Base-by-base conservation (phyloP, 352 stramenopile genomes). In the Pythium oligandrum region DNA sequence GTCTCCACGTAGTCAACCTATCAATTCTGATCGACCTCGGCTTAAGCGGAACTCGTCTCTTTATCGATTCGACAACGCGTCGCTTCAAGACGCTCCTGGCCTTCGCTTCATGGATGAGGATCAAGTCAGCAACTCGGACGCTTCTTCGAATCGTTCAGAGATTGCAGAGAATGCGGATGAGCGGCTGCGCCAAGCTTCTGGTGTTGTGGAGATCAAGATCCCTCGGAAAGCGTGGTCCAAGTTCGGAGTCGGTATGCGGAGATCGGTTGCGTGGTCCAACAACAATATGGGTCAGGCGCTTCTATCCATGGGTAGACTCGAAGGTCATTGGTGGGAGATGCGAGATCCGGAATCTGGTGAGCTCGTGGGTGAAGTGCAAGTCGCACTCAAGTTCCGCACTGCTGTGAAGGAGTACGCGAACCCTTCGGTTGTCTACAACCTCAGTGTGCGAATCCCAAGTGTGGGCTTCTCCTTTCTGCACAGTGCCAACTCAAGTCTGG, bases 261-360 rank as follows among this genome's bases (percentile, higher is more conserved):
- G 76, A 33, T 90, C 83, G 0, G 87, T 90, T 48, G 79, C 83
- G 40, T 75, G 84, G 57, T 88, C 83, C 2, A 82, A 90, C 56
- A 93, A 86, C 46, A 86, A 85, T 33, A 78, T 74, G 46, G 78
- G 86, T 31, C 77, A 89, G 48, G 77, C 78, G 11, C 74, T 82
- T 40, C 76, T 74, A 51, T 88, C 76, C 34, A 59, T 95, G 35
- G 80, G 81, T 46, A 61, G 78, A 17, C 65, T 83, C 1, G 82
- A 95, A 66, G 83, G 84, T 0, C 78, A 91, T 38, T 95, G 84
- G 84, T 95, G 84, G 84, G 81, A 88, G 48, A 80, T 95, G 67
- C 64, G 77, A 26, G 72, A 93, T 37, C 76, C 80, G 0, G 80
- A 93, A 44, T 86, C 60, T 3, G 83, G 84, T 1, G 74, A 90